Evolutionary conservation across 768 basidiomycete species (phyloP), one percentile per base, ranked within the genome.

Genomic region (Hygrocybe punicea): DNA sequence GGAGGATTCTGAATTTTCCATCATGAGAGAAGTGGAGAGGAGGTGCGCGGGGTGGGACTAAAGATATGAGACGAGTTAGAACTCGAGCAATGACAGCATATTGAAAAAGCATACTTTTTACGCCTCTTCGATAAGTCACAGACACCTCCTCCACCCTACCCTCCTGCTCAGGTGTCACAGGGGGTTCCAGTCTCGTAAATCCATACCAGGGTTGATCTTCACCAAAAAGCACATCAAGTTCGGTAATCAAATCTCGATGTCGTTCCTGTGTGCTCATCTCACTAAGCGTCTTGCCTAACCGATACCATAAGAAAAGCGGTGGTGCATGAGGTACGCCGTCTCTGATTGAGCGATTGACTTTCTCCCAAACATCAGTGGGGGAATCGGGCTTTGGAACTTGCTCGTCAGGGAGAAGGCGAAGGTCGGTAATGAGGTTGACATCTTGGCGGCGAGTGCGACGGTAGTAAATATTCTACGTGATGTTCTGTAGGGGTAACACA

Each of bases 221-320:
- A 4, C 96, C 96, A 65, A 84, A 97, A 0, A 92, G 71, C 3
- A 98, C 79, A 66, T 98, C 95, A n/a, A 98, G 60, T 69, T 98
- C 94, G 1, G 94, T 98, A 64, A 98, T 83, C 23, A 93, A 73
- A 42, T 86, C 75, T 34, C 76, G 67, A 58, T 79, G 48, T 48
- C 60, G 77, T 62, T 88, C 82, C 39, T 79, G 78, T 8, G 75
- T 53, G n/a, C 71, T 75, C 82, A 91, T 84, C 19, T 85, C 78
- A 14, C 73, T 73, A 36, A 83, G 73, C 1, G 86, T 82, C 65
- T 89, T 88, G 6, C 84, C 86, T 8, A 78, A 70, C 60, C 80
- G 81, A 73, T 93, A 95, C 91, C 93, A 97, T 17, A 96, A 64
- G 67, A 76, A 88, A 11, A 90, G 73, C 2, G 85, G 80, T 21